Conservation (phyloP, 176 grass and related monocot genomes). For the Pontederia paniculata region DNA sequence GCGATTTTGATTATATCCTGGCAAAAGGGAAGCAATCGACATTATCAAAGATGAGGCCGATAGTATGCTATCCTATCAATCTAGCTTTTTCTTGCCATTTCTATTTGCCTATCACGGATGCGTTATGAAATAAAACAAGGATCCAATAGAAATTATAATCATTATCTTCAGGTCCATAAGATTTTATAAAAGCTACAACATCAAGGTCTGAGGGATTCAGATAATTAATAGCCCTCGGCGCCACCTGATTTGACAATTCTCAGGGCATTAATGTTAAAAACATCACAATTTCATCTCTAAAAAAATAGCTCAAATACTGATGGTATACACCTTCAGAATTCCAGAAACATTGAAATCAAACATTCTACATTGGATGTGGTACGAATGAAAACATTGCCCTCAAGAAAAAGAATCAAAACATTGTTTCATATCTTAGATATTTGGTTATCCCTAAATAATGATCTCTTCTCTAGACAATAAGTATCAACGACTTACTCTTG, state of each 20-base stretch:
- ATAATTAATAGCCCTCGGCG: slow-evolving; percentile 52
- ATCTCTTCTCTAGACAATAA: too few species aligned
- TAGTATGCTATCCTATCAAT: too few species aligned
- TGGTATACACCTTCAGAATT: slow-evolving; percentile 74
- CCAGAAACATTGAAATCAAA: slow-evolving; percentile 46
- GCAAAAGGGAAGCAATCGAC: too few species aligned
- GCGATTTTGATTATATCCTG: too few species aligned
- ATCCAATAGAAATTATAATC: slow-evolving; percentile 3
- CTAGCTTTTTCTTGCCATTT: too few species aligned
- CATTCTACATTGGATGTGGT: slow-evolving; percentile 54
- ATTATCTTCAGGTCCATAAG: slow-evolving; percentile 32
- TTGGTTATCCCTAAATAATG: too few species aligned
- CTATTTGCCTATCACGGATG: too few species aligned
- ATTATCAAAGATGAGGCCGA: too few species aligned
- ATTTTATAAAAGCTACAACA: slow-evolving; percentile 51
- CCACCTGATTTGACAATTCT: slow-evolving; percentile 70
- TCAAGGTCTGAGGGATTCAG: slow-evolving; percentile 29
- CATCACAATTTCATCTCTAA: slow-evolving; percentile 43
- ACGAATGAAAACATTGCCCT: slow-evolving; percentile 1
- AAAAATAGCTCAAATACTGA: slow-evolving; percentile 53
- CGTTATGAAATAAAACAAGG: neutral
- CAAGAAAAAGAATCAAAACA: neutral
- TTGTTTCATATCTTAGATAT: too few species aligned
- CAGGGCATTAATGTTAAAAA: slow-evolving; percentile 43
- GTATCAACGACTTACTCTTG: neutral